These are phyloP conservation scores for Candida oleophila DNA, from an alignment of 805 yeast species.

Conservation along the genomic window DNA sequence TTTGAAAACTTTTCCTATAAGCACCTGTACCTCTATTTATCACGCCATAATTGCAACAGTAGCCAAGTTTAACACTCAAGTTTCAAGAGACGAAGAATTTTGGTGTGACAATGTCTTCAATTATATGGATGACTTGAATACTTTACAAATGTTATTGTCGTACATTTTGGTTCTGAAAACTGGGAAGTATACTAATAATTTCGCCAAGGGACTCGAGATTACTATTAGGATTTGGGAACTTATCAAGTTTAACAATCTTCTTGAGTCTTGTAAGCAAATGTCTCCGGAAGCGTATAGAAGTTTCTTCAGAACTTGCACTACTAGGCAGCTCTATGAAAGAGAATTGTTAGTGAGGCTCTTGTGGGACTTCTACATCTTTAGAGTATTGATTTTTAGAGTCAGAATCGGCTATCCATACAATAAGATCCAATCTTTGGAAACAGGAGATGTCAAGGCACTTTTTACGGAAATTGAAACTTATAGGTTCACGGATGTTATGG, in stretches of 20 bases:
- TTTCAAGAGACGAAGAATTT: slow-evolving; percentile 13
- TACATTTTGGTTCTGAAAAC: slow-evolving; percentile 18
- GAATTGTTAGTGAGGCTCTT: slow-evolving; percentile 20
- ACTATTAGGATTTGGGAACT: slow-evolving; percentile 18
- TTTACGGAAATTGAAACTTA: slow-evolving; percentile 12
- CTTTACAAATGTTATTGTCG: slow-evolving; percentile 24
- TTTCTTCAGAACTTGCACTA: slow-evolving; percentile 5
- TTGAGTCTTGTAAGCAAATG: slow-evolving; percentile 13
- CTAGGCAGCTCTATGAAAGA: slow-evolving; percentile 22
- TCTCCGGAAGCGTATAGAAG: slow-evolving; percentile 1
- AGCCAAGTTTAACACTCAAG: slow-evolving; percentile 12
- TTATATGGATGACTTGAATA: slow-evolving; percentile 25
- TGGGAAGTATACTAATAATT: slow-evolving; percentile 8
- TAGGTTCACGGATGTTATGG: slow-evolving; percentile 11
- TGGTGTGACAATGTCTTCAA: slow-evolving; percentile 22
- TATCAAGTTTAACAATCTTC: slow-evolving; percentile 16
- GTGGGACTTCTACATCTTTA: slow-evolving; percentile 22
- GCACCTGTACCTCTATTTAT: slow-evolving; percentile 19
- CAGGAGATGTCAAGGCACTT: background rate
- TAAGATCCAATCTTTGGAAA: slow-evolving; percentile 9
- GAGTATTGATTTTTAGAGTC: slow-evolving; percentile 14
- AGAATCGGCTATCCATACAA: slow-evolving; percentile 19
- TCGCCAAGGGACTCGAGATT: slow-evolving; percentile 11
- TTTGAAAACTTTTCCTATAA: slow-evolving; percentile 18
- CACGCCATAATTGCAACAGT: slow-evolving; percentile 26